A percentile compares a stretch with the other conserved stretches of the same genome.
Evolutionary conservation across 1,139 yeast species (phyloP).

Genomic region (Scheffersomyces illinoinensis): DNA sequence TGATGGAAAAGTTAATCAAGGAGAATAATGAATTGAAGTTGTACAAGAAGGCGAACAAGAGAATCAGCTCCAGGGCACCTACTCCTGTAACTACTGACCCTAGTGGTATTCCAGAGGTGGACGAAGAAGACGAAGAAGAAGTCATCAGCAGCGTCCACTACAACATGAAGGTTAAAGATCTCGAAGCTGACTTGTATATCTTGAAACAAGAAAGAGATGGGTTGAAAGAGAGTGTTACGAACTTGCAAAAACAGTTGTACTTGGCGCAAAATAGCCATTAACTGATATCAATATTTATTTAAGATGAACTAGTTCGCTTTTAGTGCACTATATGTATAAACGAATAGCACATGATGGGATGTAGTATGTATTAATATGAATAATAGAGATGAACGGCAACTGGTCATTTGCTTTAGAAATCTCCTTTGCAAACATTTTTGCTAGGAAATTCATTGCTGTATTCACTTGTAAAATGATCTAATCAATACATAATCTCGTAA

Average conservation of each 20-base stretch:
- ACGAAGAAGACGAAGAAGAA: slow-evolving; percentile 45
- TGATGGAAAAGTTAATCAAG: slow-evolving; percentile 55
- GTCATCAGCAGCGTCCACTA: slow-evolving; percentile 64
- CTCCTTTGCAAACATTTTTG: too few relatives aligned
- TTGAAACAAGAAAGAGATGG: slow-evolving; percentile 84
- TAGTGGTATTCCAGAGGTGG: slow-evolving; percentile 10
- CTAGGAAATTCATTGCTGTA: background rate
- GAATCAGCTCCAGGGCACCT: slow-evolving; percentile 30
- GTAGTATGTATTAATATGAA: background rate
- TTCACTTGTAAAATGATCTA: background rate
- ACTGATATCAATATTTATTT: slow-evolving; percentile 2
- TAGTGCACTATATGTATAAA: background rate
- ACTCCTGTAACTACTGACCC: slow-evolving; percentile 18
- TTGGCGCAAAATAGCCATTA: slow-evolving; percentile 19
- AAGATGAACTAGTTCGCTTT: slow-evolving; percentile 12
- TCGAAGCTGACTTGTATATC: slow-evolving; percentile 81
- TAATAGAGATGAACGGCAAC: too few relatives aligned
- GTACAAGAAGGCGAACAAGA: slow-evolving; percentile 45
- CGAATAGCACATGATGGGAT: background rate
- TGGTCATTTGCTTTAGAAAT: too few relatives aligned
- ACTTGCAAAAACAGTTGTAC: slow-evolving; percentile 59
- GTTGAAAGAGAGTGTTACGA: slow-evolving; percentile 62
- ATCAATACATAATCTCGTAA: background rate
- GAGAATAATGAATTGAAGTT: slow-evolving; percentile 72
- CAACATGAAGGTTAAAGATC: slow-evolving; percentile 74